Base-by-base conservation (phyloP, 2,329 filamentous ascomycete genomes). In the Xylariaceae sp. region DNA sequence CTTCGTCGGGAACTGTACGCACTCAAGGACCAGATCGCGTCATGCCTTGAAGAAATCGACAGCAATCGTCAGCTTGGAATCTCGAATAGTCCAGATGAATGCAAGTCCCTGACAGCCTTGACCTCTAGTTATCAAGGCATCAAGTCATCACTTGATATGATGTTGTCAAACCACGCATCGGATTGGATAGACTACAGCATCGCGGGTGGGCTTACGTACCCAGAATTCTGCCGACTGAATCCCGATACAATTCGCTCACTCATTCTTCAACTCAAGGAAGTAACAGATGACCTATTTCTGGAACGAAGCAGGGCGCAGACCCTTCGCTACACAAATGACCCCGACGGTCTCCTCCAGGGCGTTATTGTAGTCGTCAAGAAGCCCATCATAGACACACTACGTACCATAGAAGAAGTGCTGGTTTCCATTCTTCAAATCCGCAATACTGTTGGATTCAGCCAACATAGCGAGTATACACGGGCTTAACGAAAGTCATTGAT, bases 21-120 rank as follows among this genome's bases (percentile, higher is more conserved):
- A 1, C 50, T 69, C 24, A 63, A 61, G 53, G 63, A 67, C 36
- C 53, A 62, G 26, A 50, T 69, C 6, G 51, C 53, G 10, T 45
- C 55, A 8, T 64, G 55, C 15, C 32, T 65, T 3, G 33, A 29
- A 13, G 51, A 62, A 24, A 51, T 67, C 3, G 16, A 51, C 3
- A 23, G 32, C 2, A 37, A 48, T 16, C 39, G 47, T 18, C 44
- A 51, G 35, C 9, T 30, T 23, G 46, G 44, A 33, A 4, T 43
- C 32, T 26, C 30, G 16, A 5, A 41, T 29, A 8, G 33, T n/a
- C 5, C 24, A 16, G 18, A 49, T 39, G 26, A 60, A 20, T 8
- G 18, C 6, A n/a, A 15, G 13, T 24, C 39, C 4, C n/a, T 57
- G n/a, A 13, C 27, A n/a, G 15, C 13, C 2, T 24, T 55, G 18